Evolutionary conservation across 2,329 filamentous ascomycete genomes (phyloP), one percentile per base, ranked within the genome.

Genomic region (Neofusicoccum parvum): DNA sequence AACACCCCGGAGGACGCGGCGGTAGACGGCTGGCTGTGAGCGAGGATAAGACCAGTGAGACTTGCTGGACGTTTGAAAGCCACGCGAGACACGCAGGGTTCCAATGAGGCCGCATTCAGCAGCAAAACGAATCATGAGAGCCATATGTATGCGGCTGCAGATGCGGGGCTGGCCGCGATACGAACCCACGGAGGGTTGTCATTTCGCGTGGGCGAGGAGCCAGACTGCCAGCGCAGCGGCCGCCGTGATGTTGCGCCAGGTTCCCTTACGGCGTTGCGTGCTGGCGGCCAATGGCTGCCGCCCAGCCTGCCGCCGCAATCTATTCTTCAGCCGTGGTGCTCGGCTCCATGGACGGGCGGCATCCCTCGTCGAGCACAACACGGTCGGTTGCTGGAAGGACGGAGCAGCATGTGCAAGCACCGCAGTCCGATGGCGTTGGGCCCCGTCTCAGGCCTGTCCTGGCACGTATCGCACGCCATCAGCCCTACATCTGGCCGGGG

Each of bases 31-130:
- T 48, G 34, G 46, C 59, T 41, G 58, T 39, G 58, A 49, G 58
- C 27, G 41, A 39, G 15, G 41, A 60, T 48, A 27, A 60, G 56
- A 60, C 34, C 58, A 62, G 58, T 49, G 58, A 62, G 39, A 62
- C 58, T 62, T 49, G 45, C 43, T 49, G 32, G 15, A 62, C 48
- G 37, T 36, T 48, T 62, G 46, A 39, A 62, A 62, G 59, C 59
- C 59, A 62, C 59, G 59, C 59, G 59, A 62, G 48, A 62, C 59
- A 62, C 39, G 32, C 58, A 62, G 58, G 58, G 45, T 50, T 59
- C 39, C 54, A 39, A 15, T 7, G 41, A n/a, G 41, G 27, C 41
- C 54, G 41, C 41, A 3, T 34, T 17, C 43, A 60, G 56, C 41
- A 48, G 56, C 56, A 60, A 48, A 60, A 36, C 56, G 43, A 48